Conservation (phyloP, 176 grass and related monocot species). For the Oryza coarctata region DNA sequence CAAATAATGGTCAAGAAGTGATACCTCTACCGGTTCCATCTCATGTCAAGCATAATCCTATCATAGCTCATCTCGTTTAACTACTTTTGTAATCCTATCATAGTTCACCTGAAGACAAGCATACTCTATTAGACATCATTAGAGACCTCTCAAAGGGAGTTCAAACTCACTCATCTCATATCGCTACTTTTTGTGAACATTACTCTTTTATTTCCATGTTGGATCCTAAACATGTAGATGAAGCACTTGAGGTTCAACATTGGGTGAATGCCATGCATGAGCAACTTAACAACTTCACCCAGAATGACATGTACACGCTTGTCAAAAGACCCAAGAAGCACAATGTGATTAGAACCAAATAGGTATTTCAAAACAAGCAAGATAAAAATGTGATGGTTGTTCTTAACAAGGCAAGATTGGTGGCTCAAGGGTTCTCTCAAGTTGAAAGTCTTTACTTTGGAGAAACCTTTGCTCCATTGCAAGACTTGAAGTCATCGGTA, state of each 20-base stretch:
- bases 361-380: not conserved
- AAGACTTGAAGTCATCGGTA: not conserved
- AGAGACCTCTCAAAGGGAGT: too few relatives aligned
- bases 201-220: not conserved
- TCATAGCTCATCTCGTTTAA: too few relatives aligned
- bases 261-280: not conserved
- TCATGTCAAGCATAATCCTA: too few relatives aligned
- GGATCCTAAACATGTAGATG: not conserved
- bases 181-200: not conserved
- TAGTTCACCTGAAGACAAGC: too few relatives aligned
- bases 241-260: not conserved
- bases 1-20: too few relatives aligned
- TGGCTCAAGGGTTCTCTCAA: not conserved
- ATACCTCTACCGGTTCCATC: too few relatives aligned
- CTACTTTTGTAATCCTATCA: too few relatives aligned
- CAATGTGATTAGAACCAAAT: not conserved
- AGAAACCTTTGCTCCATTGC: not conserved
- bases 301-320: not conserved
- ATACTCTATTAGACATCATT: too few relatives aligned
- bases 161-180: not conserved
- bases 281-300: not conserved
- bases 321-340: not conserved
- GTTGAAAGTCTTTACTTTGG: not conserved
- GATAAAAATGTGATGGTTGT: not conserved
- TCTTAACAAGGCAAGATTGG: not conserved